These are phyloP conservation scores for Phytophthora colocasiae DNA, from an alignment of 352 stramenopile genomes.

Conservation along the genomic window DNA sequence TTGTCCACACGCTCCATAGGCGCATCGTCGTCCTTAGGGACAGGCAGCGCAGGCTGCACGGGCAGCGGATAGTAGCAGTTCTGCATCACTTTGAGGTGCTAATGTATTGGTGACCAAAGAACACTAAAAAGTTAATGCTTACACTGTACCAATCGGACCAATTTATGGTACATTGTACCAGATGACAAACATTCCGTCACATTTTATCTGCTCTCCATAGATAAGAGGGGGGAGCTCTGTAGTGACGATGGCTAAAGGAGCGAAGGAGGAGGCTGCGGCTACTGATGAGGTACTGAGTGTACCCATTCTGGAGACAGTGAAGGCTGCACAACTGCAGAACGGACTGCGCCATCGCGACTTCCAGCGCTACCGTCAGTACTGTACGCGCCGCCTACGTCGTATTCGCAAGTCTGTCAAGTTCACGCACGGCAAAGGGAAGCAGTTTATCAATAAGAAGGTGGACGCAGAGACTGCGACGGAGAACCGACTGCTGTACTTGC, in stretches of 20 bases:
- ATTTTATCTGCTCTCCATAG: not conserved
- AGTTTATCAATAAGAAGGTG: constrained; percentile 86
- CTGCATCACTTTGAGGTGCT: constrained; percentile 55
- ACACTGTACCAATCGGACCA: too few species aligned
- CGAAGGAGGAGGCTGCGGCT: constrained; percentile 35
- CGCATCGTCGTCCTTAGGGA: constrained; percentile 31
- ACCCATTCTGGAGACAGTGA: constrained; percentile 87
- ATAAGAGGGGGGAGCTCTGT: constrained; percentile 12
- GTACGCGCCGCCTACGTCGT: constrained; percentile 82
- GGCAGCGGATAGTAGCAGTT: constrained; percentile 85
- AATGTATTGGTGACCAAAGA: constrained; percentile 13
- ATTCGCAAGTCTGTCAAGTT: constrained; percentile 91
- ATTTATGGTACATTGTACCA: too few species aligned
- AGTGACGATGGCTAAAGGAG: constrained; percentile 44
- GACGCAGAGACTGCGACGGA: constrained; percentile 79
- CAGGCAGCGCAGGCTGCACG: constrained; percentile 31
- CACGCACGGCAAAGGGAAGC: constrained; percentile 88
- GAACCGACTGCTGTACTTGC: constrained; percentile 82
- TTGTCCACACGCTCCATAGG: constrained; percentile 51
- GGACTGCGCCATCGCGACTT: constrained; percentile 92
- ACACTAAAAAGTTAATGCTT: not conserved
- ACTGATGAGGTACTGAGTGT: constrained; percentile 54
- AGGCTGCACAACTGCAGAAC: constrained; percentile 91
- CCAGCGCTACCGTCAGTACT: constrained; percentile 93
- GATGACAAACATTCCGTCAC: constrained; percentile 4